Conservation (phyloP, 2,329 filamentous ascomycete species). For the Teratosphaeria pseudoeucalypti region DNA sequence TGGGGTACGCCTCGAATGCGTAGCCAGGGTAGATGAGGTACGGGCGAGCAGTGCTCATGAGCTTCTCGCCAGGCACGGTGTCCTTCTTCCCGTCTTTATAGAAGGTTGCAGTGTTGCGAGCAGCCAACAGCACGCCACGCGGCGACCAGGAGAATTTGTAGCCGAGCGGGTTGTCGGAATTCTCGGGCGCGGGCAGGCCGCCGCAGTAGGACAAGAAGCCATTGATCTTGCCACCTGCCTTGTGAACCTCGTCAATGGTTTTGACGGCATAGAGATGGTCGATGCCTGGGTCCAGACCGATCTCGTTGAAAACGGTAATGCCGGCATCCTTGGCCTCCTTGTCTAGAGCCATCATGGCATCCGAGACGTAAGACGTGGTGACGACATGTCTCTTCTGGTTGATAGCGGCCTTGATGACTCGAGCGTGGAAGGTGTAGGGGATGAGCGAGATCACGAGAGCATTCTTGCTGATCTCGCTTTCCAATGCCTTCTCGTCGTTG, state of each 20-base stretch:
- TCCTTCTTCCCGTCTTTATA: conserved; percentile 69
- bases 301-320: conserved; percentile 97
- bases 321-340: conserved; percentile 74
- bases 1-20: conserved; percentile 84
- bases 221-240: conserved; percentile 71
- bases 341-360: conserved; percentile 84
- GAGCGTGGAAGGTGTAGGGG: conserved; percentile 80
- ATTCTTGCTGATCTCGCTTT: conserved; percentile 68
- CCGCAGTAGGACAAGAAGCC: conserved; percentile 80
- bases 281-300: conserved; percentile 64
- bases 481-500: conserved; percentile 62
- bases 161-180: conserved; percentile 78
- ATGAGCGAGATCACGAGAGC: conserved; percentile 52
- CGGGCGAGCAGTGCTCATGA: conserved; percentile 81
- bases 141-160: conserved; percentile 78
- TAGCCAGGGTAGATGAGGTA: conserved; percentile 86
- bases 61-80: conserved; percentile 28
- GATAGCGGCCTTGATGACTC: conserved; percentile 89
- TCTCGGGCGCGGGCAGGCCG: conserved; percentile 57
- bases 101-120: conserved; percentile 75
- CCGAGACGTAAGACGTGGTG: conserved; percentile 86
- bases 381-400: conserved; percentile 91
- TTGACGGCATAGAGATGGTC: conserved; percentile 75
- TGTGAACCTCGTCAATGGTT: conserved; percentile 80
- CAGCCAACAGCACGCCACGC: conserved; percentile 76